These are phyloP conservation scores for Colletotrichum sp. DNA, from an alignment of 2,329 filamentous ascomycete species.

Conservation along the genomic window DNA sequence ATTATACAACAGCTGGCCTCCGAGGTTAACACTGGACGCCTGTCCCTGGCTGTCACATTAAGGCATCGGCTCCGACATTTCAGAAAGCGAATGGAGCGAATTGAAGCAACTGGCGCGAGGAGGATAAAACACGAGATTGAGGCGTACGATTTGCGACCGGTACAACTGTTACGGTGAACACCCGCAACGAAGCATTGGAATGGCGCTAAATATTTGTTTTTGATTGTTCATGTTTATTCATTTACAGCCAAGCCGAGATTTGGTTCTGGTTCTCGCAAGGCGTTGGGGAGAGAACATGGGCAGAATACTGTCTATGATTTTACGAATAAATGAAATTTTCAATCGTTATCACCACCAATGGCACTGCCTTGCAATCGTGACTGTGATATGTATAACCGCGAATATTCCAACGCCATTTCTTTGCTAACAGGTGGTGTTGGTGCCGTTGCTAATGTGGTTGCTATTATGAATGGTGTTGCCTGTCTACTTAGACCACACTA, in stretches of 20 bases:
- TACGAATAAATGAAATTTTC: neutral
- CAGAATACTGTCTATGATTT: neutral
- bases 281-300: neutral
- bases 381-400: too few species aligned
- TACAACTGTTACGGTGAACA: neutral
- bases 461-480: too few species aligned
- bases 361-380: rapidly evolving
- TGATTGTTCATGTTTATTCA: neutral
- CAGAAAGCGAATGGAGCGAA: neutral
- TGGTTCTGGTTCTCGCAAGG: neutral
- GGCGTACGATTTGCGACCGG: neutral
- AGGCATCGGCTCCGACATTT: neutral
- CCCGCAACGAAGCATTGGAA: neutral
- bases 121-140: neutral
- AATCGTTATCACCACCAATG: neutral
- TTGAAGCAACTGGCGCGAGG: neutral
- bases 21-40: rapidly evolving
- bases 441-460: too few species aligned
- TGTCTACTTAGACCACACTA: too few species aligned
- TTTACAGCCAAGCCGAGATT: neutral
- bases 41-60: neutral
- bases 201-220: neutral
- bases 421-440: too few species aligned
- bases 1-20: neutral
- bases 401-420: too few species aligned